A percentile compares a stretch with the other conserved stretches of the same genome.
Conservation (phyloP, 129 eudicot species). For the Chrysanthemum lavandulifolium region DNA sequence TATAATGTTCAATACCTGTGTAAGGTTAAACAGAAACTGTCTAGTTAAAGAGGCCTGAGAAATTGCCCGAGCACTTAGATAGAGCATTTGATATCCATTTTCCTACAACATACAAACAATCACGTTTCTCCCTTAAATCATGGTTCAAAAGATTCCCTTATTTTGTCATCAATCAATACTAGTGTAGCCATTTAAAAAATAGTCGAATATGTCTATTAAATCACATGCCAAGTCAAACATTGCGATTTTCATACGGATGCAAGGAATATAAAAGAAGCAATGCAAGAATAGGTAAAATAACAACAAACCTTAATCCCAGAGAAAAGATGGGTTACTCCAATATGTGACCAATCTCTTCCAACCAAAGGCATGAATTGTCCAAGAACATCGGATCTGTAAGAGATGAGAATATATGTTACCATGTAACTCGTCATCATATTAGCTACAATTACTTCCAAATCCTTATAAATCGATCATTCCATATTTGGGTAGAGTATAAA, state of each 20-base stretch:
- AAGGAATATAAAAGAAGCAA: not conserved
- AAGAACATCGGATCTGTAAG: conserved; percentile 93
- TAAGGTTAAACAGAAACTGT: conserved; percentile 84
- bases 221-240: not conserved
- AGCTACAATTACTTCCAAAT: not conserved
- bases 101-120: conserved; percentile 9
- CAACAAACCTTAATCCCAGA: conserved; percentile 83
- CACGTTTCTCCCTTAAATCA: not conserved
- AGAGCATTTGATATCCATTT: conserved; percentile 83
- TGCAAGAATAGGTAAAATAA: conserved; percentile 2
- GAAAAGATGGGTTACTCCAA: conserved; percentile 94
- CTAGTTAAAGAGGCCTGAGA: conserved; percentile 86
- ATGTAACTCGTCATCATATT: not conserved
- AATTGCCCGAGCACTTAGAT: conserved; percentile 92
- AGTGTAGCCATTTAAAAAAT: not conserved
- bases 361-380: conserved; percentile 99
- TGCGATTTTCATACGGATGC: not conserved
- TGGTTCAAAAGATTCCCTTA: not conserved
- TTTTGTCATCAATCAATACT: not conserved
- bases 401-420: conserved; percentile 4
- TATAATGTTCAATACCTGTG: conserved; percentile 52
- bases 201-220: conserved; percentile 12
- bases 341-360: conserved; percentile 99
- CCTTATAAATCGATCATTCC: not conserved
- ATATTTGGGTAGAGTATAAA: not conserved